A percentile compares a stretch with the other conserved stretches of the same genome.
phyloP scores from a whole-genome alignment of 108 stramenopile genomes.

The Epipyxis sp. region DNA sequence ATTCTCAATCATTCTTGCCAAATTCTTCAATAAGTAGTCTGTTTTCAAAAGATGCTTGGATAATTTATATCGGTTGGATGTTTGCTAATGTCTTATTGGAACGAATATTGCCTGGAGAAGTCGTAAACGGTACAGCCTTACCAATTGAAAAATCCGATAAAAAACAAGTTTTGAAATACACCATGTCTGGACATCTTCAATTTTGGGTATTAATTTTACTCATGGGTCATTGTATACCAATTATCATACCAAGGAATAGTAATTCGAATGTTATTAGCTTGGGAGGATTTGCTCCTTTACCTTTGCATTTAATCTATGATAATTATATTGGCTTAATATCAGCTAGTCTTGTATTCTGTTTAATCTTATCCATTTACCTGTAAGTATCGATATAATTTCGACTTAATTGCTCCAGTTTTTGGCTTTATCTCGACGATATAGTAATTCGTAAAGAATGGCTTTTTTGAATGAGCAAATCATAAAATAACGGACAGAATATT shows the following conservation, averaged over 20 bases:
- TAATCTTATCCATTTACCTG: conserved; percentile 65
- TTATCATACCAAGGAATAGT: conserved; percentile 39
- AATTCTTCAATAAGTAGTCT: conserved; percentile 30
- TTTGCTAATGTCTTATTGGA: conserved; percentile 77
- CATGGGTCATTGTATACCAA: conserved; percentile 53
- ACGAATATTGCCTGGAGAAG: conserved; percentile 70
- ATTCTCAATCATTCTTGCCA: conserved; percentile 25
- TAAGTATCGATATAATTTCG: too few relatives aligned
- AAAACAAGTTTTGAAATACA: conserved; percentile 64
- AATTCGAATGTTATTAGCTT: conserved; percentile 27
- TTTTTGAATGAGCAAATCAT: neutral
- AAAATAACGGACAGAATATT: too few relatives aligned
- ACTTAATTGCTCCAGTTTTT: too few relatives aligned
- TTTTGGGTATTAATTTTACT: conserved; percentile 75
- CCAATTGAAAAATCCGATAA: too few relatives aligned
- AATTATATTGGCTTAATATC: conserved; percentile 58
- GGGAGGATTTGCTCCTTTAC: conserved; percentile 54
- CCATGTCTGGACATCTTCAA: conserved; percentile 85
- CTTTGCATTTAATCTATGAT: conserved; percentile 71
- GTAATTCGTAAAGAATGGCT: neutral
- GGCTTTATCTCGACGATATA: too few relatives aligned
- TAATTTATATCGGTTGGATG: conserved; percentile 70
- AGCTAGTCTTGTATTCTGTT: conserved; percentile 56
- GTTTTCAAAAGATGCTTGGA: conserved; percentile 48
- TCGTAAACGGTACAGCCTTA: conserved; percentile 62